Conservation (phyloP, 2,329 filamentous ascomycete species). For the Trichoderma aggressivum region DNA sequence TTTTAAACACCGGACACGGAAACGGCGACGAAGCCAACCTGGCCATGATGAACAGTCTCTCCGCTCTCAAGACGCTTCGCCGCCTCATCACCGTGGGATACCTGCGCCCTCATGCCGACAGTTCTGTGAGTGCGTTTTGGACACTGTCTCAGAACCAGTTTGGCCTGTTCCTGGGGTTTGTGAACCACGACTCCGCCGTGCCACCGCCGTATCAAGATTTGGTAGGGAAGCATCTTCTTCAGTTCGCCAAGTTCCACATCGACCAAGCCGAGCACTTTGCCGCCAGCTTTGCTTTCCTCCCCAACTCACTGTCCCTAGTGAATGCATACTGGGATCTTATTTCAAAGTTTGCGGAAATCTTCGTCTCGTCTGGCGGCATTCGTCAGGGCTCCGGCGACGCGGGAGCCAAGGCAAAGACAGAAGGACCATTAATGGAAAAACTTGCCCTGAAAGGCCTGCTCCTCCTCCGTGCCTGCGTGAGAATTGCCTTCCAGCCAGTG, state of each 20-base stretch:
- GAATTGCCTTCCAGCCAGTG: conserved; percentile 76
- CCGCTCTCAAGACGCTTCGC: conserved; percentile 75
- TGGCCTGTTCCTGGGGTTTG: conserved; percentile 66
- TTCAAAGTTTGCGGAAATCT: conserved; percentile 71
- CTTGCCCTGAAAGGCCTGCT: conserved; percentile 80
- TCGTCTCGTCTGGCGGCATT: conserved; percentile 58
- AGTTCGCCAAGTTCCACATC: conserved; percentile 88
- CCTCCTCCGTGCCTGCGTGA: conserved; percentile 75
- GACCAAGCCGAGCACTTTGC: conserved; percentile 79
- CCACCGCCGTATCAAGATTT: conserved; percentile 55
- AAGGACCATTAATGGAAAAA: conserved; percentile 69
- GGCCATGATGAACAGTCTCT: conserved; percentile 72
- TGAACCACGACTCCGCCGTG: conserved; percentile 54
- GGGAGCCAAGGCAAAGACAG: conserved; percentile 48
- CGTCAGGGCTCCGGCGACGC: conserved; percentile 41
- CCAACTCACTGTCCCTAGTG: conserved; percentile 72
- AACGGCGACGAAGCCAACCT: conserved; percentile 58
- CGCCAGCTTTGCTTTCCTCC: conserved; percentile 77
- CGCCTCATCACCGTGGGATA: conserved; percentile 78
- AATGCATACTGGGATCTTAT: conserved; percentile 84
- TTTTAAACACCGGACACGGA: conserved; percentile 55
- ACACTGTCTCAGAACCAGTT: conserved; percentile 72
- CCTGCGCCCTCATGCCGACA: conserved; percentile 76
- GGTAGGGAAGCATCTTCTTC: conserved; percentile 82
- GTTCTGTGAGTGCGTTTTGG: conserved; percentile 78